Conservation (phyloP, 371 early-diverging fungal species). For the Mortierella sp. region DNA sequence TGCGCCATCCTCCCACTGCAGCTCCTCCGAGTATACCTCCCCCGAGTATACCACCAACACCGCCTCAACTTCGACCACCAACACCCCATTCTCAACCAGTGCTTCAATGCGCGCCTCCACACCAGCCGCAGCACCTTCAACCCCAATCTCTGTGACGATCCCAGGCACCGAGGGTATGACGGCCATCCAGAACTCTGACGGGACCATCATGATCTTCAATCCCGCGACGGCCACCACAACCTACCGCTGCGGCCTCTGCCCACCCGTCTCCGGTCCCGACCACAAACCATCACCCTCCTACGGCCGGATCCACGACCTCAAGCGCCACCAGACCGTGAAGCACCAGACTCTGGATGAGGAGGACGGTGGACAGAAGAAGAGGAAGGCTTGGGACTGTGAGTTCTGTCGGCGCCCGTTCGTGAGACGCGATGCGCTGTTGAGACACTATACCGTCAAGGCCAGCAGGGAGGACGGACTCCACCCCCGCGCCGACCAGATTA, state of each 20-base stretch:
- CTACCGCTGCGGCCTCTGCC: neutral
- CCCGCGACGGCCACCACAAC: neutral
- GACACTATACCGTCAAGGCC: conserved; percentile 44
- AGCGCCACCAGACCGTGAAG: conserved; percentile 38
- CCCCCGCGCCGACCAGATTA: conserved; percentile 23
- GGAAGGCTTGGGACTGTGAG: conserved; percentile 32
- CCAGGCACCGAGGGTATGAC: conserved; percentile 13
- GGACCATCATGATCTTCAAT: conserved; percentile 40
- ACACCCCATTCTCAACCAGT: too few species aligned
- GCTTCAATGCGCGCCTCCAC: neutral
- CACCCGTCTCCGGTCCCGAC: neutral
- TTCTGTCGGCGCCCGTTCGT: conserved; percentile 30
- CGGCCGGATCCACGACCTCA: conserved; percentile 17
- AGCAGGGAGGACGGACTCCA: conserved; percentile 31
- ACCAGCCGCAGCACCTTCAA: neutral
- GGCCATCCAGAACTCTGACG: conserved; percentile 30
- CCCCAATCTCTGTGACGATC: neutral
- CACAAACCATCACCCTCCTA: neutral
- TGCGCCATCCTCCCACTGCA: conserved; percentile 7
- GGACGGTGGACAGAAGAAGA: too few species aligned
- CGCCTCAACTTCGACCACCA: neutral
- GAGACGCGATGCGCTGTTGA: conserved; percentile 41
- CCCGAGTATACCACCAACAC: neutral
- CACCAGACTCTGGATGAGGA: conserved; percentile 22
- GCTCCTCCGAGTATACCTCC: neutral